Base-by-base conservation (phyloP, 495 filamentous ascomycete species). In the Pyronema omphalodes region DNA sequence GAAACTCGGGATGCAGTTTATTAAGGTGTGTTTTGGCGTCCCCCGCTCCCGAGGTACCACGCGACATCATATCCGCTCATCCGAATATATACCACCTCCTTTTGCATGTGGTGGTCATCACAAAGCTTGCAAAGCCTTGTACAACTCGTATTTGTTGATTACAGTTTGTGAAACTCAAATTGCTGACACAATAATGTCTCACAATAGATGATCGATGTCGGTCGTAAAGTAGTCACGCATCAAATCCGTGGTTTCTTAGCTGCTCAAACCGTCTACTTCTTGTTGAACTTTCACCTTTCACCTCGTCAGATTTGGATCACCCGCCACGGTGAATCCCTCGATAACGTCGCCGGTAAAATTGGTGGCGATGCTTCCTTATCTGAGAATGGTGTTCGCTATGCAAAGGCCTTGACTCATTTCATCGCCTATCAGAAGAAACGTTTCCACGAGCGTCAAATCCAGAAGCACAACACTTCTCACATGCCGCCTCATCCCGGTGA, bases 261-360 rank as follows among this genome's bases (percentile, higher is more conserved):
- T 44, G 83, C 82, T 23, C 86, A 93, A 53, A 86, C 89, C 41
- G 84, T 86, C 14, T 91, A 88, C 57, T 98, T 95, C 60, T 73
- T 96, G 1, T 78, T 89, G 6, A 95, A 93, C 54, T 98, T 98
- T 73, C 95, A 96, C 58, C 74, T 98, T 14, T 85, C 91, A 0
- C 87, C 91, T 0, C 74, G 91, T 33, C 88, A 94, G 65, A 95
- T 98, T 52, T 98, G 91, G 91, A 89, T 98, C 64, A 98, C 91
- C 0, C 74, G 91, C 23, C 91, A 98, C 57, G 91, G 91, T 55
- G 91, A 98, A 68, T 94, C 88, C 6, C 71, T 84, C 63, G 93
- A 78, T 70, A 98, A 98, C 68, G 74, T 98, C 8, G 70, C 73
- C 1, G 91, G 91, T 12, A 76, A 81, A 54, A 94, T 98, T 55